Evolutionary conservation across 208 protist genomes (phyloP).

Genomic region (Leptomonas pyrrhocoris): DNA sequence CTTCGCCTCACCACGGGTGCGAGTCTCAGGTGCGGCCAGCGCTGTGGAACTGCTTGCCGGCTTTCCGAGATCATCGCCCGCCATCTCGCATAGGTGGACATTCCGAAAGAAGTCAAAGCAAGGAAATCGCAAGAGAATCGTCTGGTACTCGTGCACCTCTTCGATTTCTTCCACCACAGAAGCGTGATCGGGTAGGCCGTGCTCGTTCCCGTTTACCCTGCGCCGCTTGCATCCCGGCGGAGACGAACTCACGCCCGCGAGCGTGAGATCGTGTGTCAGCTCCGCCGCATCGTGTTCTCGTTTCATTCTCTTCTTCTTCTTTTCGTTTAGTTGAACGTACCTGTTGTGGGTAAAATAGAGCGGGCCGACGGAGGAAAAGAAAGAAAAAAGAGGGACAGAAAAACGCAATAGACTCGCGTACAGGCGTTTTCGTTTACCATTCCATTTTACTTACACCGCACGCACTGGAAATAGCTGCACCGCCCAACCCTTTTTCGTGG

Average conservation of each 20-base stretch:
- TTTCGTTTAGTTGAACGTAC: no score
- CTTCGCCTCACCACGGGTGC: neutral
- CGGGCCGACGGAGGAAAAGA: no score
- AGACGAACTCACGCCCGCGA: neutral
- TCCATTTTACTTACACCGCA: no score
- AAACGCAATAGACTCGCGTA: no score
- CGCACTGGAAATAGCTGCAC: no score
- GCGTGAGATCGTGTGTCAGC: neutral
- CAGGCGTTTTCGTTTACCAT: no score
- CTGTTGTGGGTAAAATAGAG: no score
- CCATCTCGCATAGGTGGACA: conserved; percentile 72
- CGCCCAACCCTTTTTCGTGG: no score
- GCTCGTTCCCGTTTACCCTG: conserved; percentile 10
- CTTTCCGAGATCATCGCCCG: neutral
- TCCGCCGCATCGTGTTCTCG: neutral
- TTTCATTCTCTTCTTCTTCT: conserved; percentile 9
- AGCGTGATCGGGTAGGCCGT: conserved; percentile 9
- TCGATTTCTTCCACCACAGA: conserved; percentile 55
- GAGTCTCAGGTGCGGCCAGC: neutral
- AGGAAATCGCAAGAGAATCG: conserved; percentile 75
- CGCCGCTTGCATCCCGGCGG: neutral
- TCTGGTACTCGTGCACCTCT: conserved; percentile 39
- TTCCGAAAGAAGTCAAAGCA: conserved; percentile 84
- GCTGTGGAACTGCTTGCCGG: neutral
- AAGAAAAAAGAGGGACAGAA: no score